Evolutionary conservation across 768 basidiomycete species (phyloP), one percentile per base, ranked within the genome.

Genomic region (Leccinum subtestaceum): DNA sequence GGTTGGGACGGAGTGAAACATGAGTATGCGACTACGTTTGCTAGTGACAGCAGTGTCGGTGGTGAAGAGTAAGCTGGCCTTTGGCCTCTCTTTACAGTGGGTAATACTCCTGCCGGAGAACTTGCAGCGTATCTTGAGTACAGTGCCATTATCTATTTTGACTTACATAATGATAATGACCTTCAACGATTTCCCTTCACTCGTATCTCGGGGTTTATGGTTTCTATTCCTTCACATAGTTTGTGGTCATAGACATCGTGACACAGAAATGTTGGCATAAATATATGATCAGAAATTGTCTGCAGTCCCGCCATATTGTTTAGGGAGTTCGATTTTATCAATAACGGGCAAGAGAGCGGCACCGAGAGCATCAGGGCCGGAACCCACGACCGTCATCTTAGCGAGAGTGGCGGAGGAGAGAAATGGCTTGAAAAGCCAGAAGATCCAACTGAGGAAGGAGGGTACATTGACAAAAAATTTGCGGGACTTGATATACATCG

Each of bases 391-490:
- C 34, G 78, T 75, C 87, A 93, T 89, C 78, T 93, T 93, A 8
- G 86, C 85, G 34, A 90, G 69, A n/a, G 91, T 93, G 29, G 81
- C 81, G 7, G 88, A 71, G 2, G 91, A 82, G 13, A 93, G 70
- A 61, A 93, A 68, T 0, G 89, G 81, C 69, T 87, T 93, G 79
- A 93, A 92, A 15, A 79, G 63, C 91, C 91, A 93, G 75, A 91
- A 93, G 60, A 93, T 80, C 90, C 91, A 93, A 43, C 85, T 81
- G 64, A 92, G 78, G 58, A 89, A 66, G 2, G 82, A 81, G 0
- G 91, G 91, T 12, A 93, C 89, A 65, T 90, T 91, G 67, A 93
- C 78, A 67, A 93, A 93, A 75, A 86, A 89, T 70, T 93, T 93
- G 68, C 80, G 81, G 65, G 82, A 80, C 87, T 89, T 61, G 38